Base-by-base conservation (phyloP, 2,329 filamentous ascomycete genomes). In the Pestalotiopsis sp. region DNA sequence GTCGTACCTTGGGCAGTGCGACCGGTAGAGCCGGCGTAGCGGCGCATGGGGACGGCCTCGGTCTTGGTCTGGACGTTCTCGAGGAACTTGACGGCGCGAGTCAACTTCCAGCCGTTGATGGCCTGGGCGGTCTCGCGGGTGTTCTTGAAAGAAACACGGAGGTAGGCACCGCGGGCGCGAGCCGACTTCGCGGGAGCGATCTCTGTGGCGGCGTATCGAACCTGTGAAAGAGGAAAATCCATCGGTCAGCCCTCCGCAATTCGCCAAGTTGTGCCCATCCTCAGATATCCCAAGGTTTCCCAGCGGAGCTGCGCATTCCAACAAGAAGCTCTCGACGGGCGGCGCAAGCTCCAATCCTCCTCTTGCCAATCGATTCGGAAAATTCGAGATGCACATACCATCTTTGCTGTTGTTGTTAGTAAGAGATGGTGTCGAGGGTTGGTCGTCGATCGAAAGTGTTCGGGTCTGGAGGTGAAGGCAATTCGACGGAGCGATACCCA, bases 111-210 rank as follows among this genome's bases (percentile, higher is more conserved):
- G 87, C 95, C 95, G 87, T 96, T 98, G 91, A 99, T 97, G 81
- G 95, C 95, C 90, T 98, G 96, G 75, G 97, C 96, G 77, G 95
- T 98, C 90, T 99, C 97, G 82, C 96, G 94, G 84, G 96, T 99
- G 92, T 99, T 99, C 92, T 99, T 99, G 93, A 98, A 99, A 79
- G 93, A 97, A 80, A 98, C 95, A 84, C 96, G 94, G 80, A 99
- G 93, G 90, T 98, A 99, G 84, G 95, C 94, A 86, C 97, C 96
- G 87, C 96, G 95, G 83, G 95, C 93, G 88, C 95, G 94, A 86
- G 96, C 96, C 87, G 93, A 97, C 91, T 97, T 98, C 79, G 91
- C 89, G 85, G 91, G 87, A 80, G 92, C 88, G 83, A 97, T 95
- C 84, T 94, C 90, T 82, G 91, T 93, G 83, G 93, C 93, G 86